A percentile compares a stretch with the other conserved stretches of the same genome.
Conservation (phyloP, 2,329 filamentous ascomycete species). For the Aureobasidium sp. region DNA sequence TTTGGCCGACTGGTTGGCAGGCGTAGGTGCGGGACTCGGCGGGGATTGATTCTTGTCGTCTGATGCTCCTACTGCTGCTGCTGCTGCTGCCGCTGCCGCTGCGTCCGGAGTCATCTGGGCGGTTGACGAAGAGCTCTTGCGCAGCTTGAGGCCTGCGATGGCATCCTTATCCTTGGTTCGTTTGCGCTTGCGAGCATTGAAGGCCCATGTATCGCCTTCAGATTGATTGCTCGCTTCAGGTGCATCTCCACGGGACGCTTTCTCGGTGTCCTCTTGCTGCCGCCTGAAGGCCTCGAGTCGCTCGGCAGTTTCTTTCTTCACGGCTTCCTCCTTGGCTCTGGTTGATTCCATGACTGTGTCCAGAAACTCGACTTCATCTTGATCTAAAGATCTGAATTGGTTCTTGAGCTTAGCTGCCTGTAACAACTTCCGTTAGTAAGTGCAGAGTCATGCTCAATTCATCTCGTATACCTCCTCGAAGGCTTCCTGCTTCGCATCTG, state of each 20-base stretch:
- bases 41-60: not conserved
- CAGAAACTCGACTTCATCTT: slow-evolving; percentile 72
- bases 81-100: not conserved
- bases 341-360: slow-evolving; percentile 52
- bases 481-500: slow-evolving; percentile 72
- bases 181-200: slow-evolving; percentile 46
- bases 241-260: slow-evolving; percentile 32
- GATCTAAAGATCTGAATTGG: slow-evolving; percentile 70
- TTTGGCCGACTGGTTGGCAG: not conserved
- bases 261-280: slow-evolving; percentile 53
- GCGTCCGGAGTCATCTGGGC: not conserved
- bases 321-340: slow-evolving; percentile 48
- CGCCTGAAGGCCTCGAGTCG: slow-evolving; percentile 53
- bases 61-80: not conserved
- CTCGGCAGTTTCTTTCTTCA: slow-evolving; percentile 52
- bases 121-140: slow-evolving; percentile 29
- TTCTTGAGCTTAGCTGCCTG: slow-evolving; percentile 57
- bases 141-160: slow-evolving; percentile 39
- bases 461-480: slow-evolving; percentile 59
- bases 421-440: not conserved
- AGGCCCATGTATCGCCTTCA: slow-evolving; percentile 43
- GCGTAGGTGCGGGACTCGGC: not conserved
- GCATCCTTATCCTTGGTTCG: slow-evolving; percentile 34
- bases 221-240: slow-evolving; percentile 26
- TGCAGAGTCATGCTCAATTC: not conserved